Base-by-base conservation (phyloP, 768 basidiomycete genomes). In the Leccinum aurantiacum region DNA sequence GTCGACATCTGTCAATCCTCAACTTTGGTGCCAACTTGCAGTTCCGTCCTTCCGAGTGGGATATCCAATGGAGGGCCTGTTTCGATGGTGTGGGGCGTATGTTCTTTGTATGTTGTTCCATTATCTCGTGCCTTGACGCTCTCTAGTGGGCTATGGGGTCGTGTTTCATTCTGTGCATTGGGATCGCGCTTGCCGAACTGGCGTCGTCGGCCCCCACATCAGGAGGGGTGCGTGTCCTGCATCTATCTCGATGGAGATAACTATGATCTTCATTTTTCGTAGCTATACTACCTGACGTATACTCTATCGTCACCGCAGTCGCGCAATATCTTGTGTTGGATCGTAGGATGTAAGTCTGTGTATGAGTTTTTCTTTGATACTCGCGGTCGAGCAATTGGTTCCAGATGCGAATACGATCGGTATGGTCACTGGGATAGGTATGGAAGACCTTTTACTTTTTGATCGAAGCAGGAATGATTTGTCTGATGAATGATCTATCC, bases 281-380 rank as follows among this genome's bases (percentile, higher is more conserved):
- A 84, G 79, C 71, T 86, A 14, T 87, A 88, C 66, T 88, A 83
- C 68, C 86, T 87, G 83, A 85, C 87, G 0, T 82, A 86, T 63
- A 79, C 76, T 0, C 68, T 84, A 9, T 80, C 83, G 0, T 81
- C 83, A 1, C 80, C 81, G 2, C 68, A 78, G 48, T 86, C 80
- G 74, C 76, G 82, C n/a, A 82, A 82, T 60, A 69, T 88, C 6
- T 77, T 87, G n/a, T 80, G 83, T 19, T 88, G 86, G 86, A 77
- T 87, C 44, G 86, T 87, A 6, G 87, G 86, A 46, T 87, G 85
- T 87, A 61, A 22, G 81, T 73, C 7, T 1, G 6, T 6, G 37
- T 37, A 31, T 9, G 4, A 24, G 1, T 11, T 55, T 29, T 22
- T 2, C 49, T 9, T 7, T 14, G 19, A 9, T 24, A 24, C 24